Percentiles rank a stretch among this genome's conserved stretches.
phyloP scores from a whole-genome alignment of 2,329 filamentous ascomycete genomes.

The Penicillium sp. region DNA sequence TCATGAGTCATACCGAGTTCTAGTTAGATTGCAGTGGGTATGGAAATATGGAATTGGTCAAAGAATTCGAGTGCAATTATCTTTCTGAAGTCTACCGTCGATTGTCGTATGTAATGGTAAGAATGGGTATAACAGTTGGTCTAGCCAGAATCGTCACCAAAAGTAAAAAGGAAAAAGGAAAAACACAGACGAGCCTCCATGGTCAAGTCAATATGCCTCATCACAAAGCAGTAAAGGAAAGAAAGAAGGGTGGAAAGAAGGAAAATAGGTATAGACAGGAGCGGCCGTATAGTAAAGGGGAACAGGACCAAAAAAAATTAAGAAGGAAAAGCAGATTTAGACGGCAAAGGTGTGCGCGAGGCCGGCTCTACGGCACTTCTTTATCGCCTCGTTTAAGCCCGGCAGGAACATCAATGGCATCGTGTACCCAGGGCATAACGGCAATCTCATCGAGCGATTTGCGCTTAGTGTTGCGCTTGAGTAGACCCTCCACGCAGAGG shows the following conservation, averaged over 20 bases:
- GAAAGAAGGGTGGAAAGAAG: neutral
- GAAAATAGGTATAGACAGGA: too few relatives aligned
- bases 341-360: constrained; percentile 14
- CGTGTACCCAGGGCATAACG: constrained; percentile 68
- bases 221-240: constrained; percentile 6
- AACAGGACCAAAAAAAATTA: constrained; percentile 3
- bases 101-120: neutral
- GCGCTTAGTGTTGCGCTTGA: constrained; percentile 76
- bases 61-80: too few relatives aligned
- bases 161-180: neutral
- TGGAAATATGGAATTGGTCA: too few relatives aligned
- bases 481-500: constrained; percentile 73
- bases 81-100: too few relatives aligned
- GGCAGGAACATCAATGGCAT: constrained; percentile 64
- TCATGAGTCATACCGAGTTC: too few relatives aligned
- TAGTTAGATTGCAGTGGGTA: too few relatives aligned
- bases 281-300: neutral
- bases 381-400: constrained; percentile 52
- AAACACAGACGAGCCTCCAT: constrained; percentile 2
- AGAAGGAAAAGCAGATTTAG: constrained; percentile 1
- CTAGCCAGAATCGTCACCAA: constrained; percentile 10
- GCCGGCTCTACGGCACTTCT: constrained; percentile 44
- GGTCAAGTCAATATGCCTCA: constrained; percentile 13
- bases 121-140: constrained; percentile 18
- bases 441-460: constrained; percentile 72